These are phyloP conservation scores for Papilionanthe hybrid DNA, from an alignment of 116 monocot genomes.

Conservation along the genomic window DNA sequence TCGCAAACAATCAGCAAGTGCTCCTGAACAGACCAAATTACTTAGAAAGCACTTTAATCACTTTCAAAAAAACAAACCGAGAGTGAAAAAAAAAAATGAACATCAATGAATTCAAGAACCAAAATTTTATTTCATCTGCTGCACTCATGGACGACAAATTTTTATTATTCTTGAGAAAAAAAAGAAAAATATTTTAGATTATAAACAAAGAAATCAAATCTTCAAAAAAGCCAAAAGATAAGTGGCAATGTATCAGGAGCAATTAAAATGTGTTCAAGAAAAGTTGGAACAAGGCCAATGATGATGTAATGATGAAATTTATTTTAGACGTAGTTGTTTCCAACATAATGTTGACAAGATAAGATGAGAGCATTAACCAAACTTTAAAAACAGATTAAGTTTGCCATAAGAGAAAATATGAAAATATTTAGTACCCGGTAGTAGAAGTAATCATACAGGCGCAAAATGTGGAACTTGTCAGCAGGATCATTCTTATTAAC, in stretches of 20 bases:
- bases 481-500: conserved; percentile 96
- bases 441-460: conserved; percentile 96
- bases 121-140: neutral
- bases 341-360: neutral
- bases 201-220: neutral
- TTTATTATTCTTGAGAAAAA: neutral
- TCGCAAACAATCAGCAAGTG: conserved; percentile 97
- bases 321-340: neutral
- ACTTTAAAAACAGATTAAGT: neutral
- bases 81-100: neutral
- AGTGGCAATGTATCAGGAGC: neutral
- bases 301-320: neutral
- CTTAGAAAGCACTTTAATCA: conserved; percentile 4
- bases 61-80: neutral
- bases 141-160: neutral
- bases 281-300: neutral
- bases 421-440: conserved; percentile 60
- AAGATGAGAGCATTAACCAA: neutral
- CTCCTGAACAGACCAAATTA: conserved; percentile 43
- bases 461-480: conserved; percentile 90
- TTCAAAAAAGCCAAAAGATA: neutral
- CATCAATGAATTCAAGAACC: neutral
- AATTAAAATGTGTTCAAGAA: neutral
- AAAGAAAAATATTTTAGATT: neutral
- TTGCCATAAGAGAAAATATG: neutral